Base-by-base conservation (phyloP, 805 yeast species). In the Lipomyces orientalis region DNA sequence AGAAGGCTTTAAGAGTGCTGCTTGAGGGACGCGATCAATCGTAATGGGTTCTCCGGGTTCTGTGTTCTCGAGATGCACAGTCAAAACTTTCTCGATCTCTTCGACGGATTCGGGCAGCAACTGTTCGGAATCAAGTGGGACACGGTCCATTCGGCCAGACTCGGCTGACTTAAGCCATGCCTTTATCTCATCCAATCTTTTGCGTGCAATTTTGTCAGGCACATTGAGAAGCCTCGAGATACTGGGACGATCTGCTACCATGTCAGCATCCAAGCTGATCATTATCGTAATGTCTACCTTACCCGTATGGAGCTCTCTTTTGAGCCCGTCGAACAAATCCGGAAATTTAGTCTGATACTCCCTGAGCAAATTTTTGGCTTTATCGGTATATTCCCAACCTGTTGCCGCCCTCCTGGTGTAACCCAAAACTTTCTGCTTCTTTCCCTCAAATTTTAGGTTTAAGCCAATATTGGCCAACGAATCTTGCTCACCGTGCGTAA, bases 391-490 rank as follows among this genome's bases (percentile, higher is more conserved):
- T 73, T 88, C 92, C 99, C 99, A 95, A 29, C 87, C 88, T 61
- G 83, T 82, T 33, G 81, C 84, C 54, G 79, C 81, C 74, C 88
- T 87, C 67, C 88, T 85, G 1, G 97, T 87, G 80, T 87, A 94
- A 4, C 98, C 99, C 70, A 93, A 82, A 2, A 91, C 98, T 78
- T 94, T 94, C 74, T 86, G 85, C 73, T 92, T 86, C 67, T 86
- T 86, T 29, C 86, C 86, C 71, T 93, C 97, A 78, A 88, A 90
- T 79, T 93, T 93, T 77, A 95, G 82, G 65, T 89, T 90, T 70
- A 95, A 81, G 25, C 98, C 98, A 74, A 95, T 81, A 75, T 93
- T 90, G 22, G 19, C 3, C 9, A 83, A 74, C 70, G 84, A 84
- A 70, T 81, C 85, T 29, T 84, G 84, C 43, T 81, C 80, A 25